Conservation (phyloP, 306 rosid species). For the Castanopsis chinensis region DNA sequence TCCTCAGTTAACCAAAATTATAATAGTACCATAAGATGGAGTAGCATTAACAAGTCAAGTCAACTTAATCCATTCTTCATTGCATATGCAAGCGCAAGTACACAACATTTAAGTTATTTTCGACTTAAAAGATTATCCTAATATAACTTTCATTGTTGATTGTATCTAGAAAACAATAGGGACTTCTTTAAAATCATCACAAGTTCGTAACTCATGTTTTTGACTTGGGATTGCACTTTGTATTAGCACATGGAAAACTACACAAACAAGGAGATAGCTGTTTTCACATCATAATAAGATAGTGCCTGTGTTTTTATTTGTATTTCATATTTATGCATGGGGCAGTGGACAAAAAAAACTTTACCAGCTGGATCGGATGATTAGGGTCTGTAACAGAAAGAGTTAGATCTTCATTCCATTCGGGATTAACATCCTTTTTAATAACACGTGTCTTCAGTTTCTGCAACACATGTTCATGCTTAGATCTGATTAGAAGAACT, state of each 20-base stretch:
- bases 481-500: not conserved
- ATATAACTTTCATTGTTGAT: not conserved
- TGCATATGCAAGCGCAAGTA: not conserved
- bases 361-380: conserved; percentile 54
- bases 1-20: not conserved
- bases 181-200: not conserved
- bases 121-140: not conserved
- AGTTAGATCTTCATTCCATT: conserved; percentile 95
- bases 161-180: not conserved
- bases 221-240: not conserved
- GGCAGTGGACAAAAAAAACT: conserved; percentile 8
- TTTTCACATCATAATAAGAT: not conserved
- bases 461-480: conserved; percentile 31
- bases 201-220: not conserved
- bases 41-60: not conserved
- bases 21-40: not conserved
- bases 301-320: not conserved
- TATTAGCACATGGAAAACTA: not conserved
- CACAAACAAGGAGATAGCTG: not conserved
- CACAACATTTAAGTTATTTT: not conserved
- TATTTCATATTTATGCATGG: not conserved
- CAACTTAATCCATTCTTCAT: not conserved
- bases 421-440: conserved; percentile 80
- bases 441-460: conserved; percentile 83
- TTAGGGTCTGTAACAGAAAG: conserved; percentile 60